Evolutionary conservation across 495 filamentous ascomycete species (phyloP).

Genomic region (Penicillium antarcticum): DNA sequence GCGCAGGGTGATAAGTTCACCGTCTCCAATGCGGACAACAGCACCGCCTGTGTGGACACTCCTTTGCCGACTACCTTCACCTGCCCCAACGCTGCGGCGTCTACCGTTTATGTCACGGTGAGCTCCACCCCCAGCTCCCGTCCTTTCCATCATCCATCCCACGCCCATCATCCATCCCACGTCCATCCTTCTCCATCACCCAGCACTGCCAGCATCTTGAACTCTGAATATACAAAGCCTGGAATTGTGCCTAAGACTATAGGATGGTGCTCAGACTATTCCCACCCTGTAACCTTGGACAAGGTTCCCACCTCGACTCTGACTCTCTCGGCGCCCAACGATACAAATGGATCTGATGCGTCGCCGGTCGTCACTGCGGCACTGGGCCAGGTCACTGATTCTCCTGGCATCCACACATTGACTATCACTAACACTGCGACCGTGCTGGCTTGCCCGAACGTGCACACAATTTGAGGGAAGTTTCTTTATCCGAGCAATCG

Average conservation of each 20-base stretch:
- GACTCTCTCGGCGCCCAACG: no score
- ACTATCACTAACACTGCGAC: conserved; percentile 3
- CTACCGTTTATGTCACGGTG: conserved; percentile 11
- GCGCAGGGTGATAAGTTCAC: conserved; percentile 42
- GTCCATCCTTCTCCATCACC: conserved; percentile 4
- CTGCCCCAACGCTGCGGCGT: conserved; percentile 5
- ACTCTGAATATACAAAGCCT: conserved; percentile 15
- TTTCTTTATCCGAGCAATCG: no score
- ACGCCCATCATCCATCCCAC: conserved; percentile 5
- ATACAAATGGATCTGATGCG: no score
- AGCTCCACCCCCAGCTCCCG: conserved; percentile 8
- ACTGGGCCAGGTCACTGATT: no score
- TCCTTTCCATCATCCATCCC: conserved; percentile 4
- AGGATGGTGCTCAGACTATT: conserved; percentile 26
- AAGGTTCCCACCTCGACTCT: conserved; percentile 13
- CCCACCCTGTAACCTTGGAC: conserved; percentile 24
- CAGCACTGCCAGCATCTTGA: conserved; percentile 5
- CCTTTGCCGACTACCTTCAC: neutral
- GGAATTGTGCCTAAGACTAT: conserved; percentile 27
- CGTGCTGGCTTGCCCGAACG: neutral
- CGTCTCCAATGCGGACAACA: conserved; percentile 13
- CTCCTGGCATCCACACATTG: neutral
- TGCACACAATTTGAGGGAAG: no score
- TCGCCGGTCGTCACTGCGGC: no score
- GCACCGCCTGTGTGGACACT: no score